Evolutionary conservation across 108 stramenopile species (phyloP).

Genomic region (Mayamaea pseudoterrestris): DNA sequence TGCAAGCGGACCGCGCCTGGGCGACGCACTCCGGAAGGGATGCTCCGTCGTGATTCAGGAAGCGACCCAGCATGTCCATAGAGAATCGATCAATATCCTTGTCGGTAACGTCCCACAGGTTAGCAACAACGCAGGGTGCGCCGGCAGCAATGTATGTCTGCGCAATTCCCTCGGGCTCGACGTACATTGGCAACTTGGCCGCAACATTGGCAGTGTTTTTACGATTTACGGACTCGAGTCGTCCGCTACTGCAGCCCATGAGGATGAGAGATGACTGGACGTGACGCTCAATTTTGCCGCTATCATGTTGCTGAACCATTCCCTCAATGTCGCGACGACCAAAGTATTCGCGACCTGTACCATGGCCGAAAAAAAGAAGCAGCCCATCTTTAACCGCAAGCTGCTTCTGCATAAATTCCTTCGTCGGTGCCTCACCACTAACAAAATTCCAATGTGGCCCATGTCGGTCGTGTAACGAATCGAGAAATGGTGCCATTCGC

Average conservation of each 20-base stretch:
- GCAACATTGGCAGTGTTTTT: conserved; percentile 18
- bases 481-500: conserved; percentile 55
- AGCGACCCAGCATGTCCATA: conserved; percentile 9
- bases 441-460: conserved; percentile 70
- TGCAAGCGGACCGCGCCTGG: conserved; percentile 74
- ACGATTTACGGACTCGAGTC: conserved; percentile 61
- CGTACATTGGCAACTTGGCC: conserved; percentile 31
- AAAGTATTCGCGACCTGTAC: conserved; percentile 81
- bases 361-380: conserved; percentile 93
- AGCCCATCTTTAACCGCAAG: conserved; percentile 46
- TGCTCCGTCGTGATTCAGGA: not conserved
- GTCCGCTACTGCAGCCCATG: conserved; percentile 96
- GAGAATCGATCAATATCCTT: conserved; percentile 89
- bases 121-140: conserved; percentile 91
- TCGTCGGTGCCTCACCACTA: conserved; percentile 49
- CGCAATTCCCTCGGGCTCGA: conserved; percentile 92
- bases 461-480: conserved; percentile 14
- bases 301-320: conserved; percentile 17
- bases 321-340: conserved; percentile 56
- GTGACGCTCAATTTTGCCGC: not conserved
- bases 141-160: conserved; percentile 83
- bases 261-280: conserved; percentile 55
- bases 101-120: conserved; percentile 99
- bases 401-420: conserved; percentile 32
- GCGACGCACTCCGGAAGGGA: conserved; percentile 40